Evolutionary conservation across 257 asterid genomes (phyloP), one percentile per base, ranked within the genome.

Genomic region (Petunia secreta): DNA sequence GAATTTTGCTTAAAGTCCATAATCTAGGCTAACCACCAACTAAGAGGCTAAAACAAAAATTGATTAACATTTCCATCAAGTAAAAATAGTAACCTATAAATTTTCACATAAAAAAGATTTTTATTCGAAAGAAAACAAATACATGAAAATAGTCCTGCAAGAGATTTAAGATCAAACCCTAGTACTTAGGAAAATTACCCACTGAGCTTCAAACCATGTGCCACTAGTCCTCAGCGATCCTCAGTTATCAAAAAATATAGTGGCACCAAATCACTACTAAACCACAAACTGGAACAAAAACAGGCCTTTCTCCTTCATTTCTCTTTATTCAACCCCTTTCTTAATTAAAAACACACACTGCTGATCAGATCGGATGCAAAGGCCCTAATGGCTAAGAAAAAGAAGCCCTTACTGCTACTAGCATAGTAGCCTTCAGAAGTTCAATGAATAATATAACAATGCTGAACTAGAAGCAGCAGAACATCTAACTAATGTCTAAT

Each of bases 1-100:
- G 40, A 15, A 25, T 16, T 46, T 69, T 2, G 4, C 59, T 69
- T 44, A 2, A 48, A 44, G 41, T 9, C 0, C 16, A 69, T 25
- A 34, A 68, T 44, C 59, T 16, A 16, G 57, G 44, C 8, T 44
- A 68, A 44, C 75, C 75, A n/a, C 76, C 76, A 16, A 44, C 16
- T 44, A 68, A 44, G 44, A 68, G 57, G 6, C 41, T 8, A 46
- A 6, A 6, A 46, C 16, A 25, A 48, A 68, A 46, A 5, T 69
- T 46, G 76, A 16, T 44, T 5, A 69, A 46, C 76, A 69, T 16
- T 44, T 36, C 57, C 75, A 9, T 44, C 58, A 25, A 46, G 25
- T 69, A 44, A 5, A 25, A 38, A 14, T 65, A 15, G 52, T 36
- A 65, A 13, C 74, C 4, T 50, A 65, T 13, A 13, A 65, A 65